Evolutionary conservation across 2,329 filamentous ascomycete genomes (phyloP), one percentile per base, ranked within the genome.

Genomic region (Proliferodiscus dingleyae): DNA sequence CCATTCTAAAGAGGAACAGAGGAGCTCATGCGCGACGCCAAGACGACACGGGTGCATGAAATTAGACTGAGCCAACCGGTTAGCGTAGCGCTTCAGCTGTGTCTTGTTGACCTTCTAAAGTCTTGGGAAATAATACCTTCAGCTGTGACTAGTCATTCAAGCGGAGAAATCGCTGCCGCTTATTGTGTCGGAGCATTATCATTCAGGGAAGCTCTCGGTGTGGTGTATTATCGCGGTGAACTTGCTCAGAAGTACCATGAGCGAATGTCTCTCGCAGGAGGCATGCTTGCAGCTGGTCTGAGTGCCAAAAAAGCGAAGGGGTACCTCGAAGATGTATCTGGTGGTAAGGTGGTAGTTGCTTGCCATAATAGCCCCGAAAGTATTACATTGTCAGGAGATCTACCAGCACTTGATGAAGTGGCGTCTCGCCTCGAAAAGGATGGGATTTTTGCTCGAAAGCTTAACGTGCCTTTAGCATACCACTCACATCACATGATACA

Each of bases 121-220:
- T 65, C 66, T 1, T 72, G 65, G 63, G 65, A 63, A 1, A 56
- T 74, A 16, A 52, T 45, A 3, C 66, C 70, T 0, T 38, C 50
- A 0, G 62, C 58, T 2, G 69, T 72, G 0, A 58, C 64, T 3
- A 68, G 71, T 2, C 71, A 74, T 52, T 72, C 69, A 1, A 65
- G 61, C 28, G 71, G 71, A 11, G 71, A 74, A 46, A 72, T 74
- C 23, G 70, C 57, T 2, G 71, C 71, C 2, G 71, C 71, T 0
- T 73, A 69, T 39, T 61, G 68, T 1, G 55, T 64, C 1, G 65
- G 63, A 2, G 56, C 57, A 16, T 34, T 70, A 1, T 56, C 52
- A 10, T 49, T 51, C 6, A 46, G 55, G 3, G 55, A 61, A 21
- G 66, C 66, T 13, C 53, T 62, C 60, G 62, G 66, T 1, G 63